Evolutionary conservation across 139 green algal genomes (phyloP).

Genomic region (Monoraphidium neglectum): DNA sequence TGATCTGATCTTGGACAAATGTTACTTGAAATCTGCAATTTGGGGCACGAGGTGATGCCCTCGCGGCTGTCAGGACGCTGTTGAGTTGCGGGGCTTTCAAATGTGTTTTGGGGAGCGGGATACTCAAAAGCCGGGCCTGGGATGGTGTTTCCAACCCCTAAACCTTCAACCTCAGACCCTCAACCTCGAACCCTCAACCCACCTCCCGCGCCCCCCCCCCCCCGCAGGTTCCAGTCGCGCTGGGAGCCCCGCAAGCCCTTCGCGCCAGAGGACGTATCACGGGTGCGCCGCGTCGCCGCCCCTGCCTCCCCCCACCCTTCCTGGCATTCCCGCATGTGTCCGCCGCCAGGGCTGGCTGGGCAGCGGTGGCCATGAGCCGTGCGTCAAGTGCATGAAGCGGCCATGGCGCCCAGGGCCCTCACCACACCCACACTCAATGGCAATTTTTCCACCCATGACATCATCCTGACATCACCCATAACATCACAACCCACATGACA

Average conservation of each 20-base stretch:
- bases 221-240: constrained; percentile 46
- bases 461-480: neutral
- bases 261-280: constrained; percentile 42
- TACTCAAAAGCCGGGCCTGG: too few relatives aligned
- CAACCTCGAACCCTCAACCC: too few relatives aligned
- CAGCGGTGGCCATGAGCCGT: neutral
- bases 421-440: too few relatives aligned
- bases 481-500: neutral
- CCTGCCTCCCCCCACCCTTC: neutral
- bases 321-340: neutral
- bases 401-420: too few relatives aligned
- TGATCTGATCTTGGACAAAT: neutral
- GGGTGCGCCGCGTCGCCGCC: neutral
- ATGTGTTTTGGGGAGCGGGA: too few relatives aligned
- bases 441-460: too few relatives aligned
- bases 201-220: too few relatives aligned
- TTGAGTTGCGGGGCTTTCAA: constrained; percentile 9
- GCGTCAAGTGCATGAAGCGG: too few relatives aligned
- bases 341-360: neutral
- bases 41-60: too few relatives aligned
- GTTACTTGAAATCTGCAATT: neutral
- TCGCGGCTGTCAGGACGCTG: neutral
- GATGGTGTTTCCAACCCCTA: too few relatives aligned
- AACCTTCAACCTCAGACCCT: too few relatives aligned
- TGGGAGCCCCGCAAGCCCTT: constrained; percentile 48